These are phyloP conservation scores for Bipolaris victoriae DNA, from an alignment of 2,329 filamentous ascomycete genomes.

Conservation along the genomic window DNA sequence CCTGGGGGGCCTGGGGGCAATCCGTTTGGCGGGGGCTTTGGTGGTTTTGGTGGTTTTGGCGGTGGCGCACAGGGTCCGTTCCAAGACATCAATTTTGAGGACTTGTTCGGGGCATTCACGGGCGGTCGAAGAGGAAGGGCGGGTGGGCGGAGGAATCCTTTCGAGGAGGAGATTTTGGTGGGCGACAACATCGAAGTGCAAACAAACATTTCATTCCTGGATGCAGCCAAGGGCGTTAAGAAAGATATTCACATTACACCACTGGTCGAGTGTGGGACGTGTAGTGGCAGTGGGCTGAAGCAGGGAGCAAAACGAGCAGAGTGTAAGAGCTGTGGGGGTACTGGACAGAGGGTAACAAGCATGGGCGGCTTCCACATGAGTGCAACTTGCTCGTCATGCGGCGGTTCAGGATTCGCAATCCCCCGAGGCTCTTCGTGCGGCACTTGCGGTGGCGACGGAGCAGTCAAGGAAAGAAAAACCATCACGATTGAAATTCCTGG, in stretches of 20 bases:
- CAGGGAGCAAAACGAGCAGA: slow-evolving; percentile 72
- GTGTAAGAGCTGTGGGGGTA: slow-evolving; percentile 83
- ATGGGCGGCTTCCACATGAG: slow-evolving; percentile 98
- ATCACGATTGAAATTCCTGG: slow-evolving; percentile 91
- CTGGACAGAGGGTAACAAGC: slow-evolving; percentile 84
- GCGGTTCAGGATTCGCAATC: slow-evolving; percentile 76
- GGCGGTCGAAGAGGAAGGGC: slow-evolving; percentile 60
- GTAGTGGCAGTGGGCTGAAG: slow-evolving; percentile 83
- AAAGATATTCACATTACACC: slow-evolving; percentile 91
- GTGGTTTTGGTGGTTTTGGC: slow-evolving; percentile 52
- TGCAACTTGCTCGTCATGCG: slow-evolving; percentile 81
- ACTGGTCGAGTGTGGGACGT: slow-evolving; percentile 79
- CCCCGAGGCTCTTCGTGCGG: slow-evolving; percentile 82
- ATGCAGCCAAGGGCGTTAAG: slow-evolving; percentile 87
- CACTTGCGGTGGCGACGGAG: slow-evolving; percentile 81
- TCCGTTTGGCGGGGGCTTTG: slow-evolving; percentile 61
- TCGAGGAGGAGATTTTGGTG: slow-evolving; percentile 82
- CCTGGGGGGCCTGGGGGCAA: slow-evolving; percentile 65
- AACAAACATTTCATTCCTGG: slow-evolving; percentile 91
- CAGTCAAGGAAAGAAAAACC: slow-evolving; percentile 80
- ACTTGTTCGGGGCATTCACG: slow-evolving; percentile 87
- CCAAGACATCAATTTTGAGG: slow-evolving; percentile 91
- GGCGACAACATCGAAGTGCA: slow-evolving; percentile 97
- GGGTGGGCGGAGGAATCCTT: slow-evolving; percentile 67
- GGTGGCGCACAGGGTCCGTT: slow-evolving; percentile 62